Evolutionary conservation across 2,329 filamentous ascomycete species (phyloP).

Genomic region (Trichoderma aggressivum): DNA sequence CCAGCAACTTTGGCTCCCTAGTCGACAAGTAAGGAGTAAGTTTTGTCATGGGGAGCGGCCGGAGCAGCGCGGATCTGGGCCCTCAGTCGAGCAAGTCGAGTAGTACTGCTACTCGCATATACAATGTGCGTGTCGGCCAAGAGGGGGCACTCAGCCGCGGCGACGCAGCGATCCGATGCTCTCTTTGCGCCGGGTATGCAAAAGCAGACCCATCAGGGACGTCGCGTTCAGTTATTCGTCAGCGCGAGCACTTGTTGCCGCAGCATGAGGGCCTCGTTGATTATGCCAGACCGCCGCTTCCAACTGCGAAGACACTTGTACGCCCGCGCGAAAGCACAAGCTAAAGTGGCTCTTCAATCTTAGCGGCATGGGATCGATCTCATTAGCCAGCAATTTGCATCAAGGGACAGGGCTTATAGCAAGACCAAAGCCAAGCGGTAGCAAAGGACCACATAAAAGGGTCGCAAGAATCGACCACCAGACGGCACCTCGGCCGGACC

Average conservation of each 20-base stretch:
- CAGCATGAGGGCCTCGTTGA: not conserved
- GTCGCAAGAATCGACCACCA: conserved; percentile 1
- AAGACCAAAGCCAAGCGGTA: not conserved
- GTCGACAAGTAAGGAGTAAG: not conserved
- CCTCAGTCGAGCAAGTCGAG: not conserved
- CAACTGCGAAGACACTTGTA: not conserved
- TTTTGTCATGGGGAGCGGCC: not conserved
- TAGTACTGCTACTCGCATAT: conserved; percentile 4
- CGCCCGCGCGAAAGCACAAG: conserved; percentile 6
- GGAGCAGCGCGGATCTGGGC: not conserved
- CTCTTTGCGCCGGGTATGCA: conserved; percentile 12
- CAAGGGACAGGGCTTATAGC: conserved; percentile 11
- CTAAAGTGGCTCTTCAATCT: not conserved
- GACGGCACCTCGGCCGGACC: conserved; percentile 40
- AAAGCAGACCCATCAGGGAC: conserved; percentile 16
- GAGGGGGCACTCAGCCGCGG: conserved; percentile 9
- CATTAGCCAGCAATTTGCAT: conserved; percentile 11
- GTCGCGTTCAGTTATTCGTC: conserved; percentile 4
- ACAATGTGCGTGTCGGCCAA: conserved; percentile 4
- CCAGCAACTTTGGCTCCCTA: not conserved
- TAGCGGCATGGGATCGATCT: conserved; percentile 14
- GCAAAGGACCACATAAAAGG: not conserved
- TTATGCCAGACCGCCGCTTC: conserved; percentile 9
- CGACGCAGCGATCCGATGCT: conserved; percentile 21
- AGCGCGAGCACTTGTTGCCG: not conserved